Percentiles rank a stretch among this genome's conserved stretches.
These are phyloP conservation scores for Saccharomycopsis synnaedendra DNA, from an alignment of 805 yeast genomes.

Conservation along the genomic window DNA sequence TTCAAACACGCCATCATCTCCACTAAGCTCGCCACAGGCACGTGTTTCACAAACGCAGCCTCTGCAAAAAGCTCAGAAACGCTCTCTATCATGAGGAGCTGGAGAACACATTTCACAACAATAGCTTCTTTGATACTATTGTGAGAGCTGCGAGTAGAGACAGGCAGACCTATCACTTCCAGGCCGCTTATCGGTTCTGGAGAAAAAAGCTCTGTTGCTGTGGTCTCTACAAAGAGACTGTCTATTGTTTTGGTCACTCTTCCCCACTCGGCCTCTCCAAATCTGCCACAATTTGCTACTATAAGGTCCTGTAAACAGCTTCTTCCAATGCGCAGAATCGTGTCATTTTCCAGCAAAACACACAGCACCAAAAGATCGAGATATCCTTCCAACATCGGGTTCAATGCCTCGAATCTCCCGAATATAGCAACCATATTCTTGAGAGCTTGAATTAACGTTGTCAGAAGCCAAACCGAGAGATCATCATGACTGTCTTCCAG, in stretches of 20 bases:
- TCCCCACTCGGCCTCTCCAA: constrained; percentile 63
- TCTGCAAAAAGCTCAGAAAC: constrained; percentile 73
- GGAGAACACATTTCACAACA: constrained; percentile 87
- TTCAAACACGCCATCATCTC: constrained; percentile 49
- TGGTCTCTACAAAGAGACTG: constrained; percentile 65
- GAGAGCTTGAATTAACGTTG: constrained; percentile 91
- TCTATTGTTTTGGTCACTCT: constrained; percentile 54
- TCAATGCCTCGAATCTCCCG: constrained; percentile 66
- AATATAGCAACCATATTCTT: constrained; percentile 78
- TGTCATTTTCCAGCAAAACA: constrained; percentile 93
- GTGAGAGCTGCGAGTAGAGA: constrained; percentile 2
- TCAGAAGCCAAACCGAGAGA: constrained; percentile 89
- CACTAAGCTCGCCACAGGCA: constrained; percentile 58
- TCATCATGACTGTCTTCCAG: constrained; percentile 68
- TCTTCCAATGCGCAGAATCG: constrained; percentile 90
- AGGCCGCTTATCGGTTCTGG: constrained; percentile 31
- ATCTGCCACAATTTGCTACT: constrained; percentile 59
- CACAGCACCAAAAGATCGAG: constrained; percentile 72
- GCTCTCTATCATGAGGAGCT: constrained; percentile 78
- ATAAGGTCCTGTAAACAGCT: constrained; percentile 76
- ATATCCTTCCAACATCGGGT: constrained; percentile 66
- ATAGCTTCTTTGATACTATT: constrained; percentile 45
- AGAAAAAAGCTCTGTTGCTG: constrained; percentile 75
- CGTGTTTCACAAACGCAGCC: constrained; percentile 47
- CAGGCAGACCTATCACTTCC: not conserved